Conservation (phyloP, 2,329 filamentous ascomycete species). For the Xylariales sp. region DNA sequence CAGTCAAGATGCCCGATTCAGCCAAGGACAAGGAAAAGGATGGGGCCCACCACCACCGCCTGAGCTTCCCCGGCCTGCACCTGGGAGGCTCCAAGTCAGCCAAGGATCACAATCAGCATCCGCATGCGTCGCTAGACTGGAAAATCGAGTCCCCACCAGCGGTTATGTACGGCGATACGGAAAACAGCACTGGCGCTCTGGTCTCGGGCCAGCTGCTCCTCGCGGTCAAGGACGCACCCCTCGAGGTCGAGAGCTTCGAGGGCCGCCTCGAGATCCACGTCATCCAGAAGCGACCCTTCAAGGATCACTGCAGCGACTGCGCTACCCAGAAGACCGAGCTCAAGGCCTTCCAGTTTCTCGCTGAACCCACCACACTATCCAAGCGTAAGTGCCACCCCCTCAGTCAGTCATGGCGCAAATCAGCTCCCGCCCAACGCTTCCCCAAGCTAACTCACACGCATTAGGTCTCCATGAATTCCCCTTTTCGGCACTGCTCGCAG, state of each 20-base stretch:
- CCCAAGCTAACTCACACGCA: too few relatives aligned
- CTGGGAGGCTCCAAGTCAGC: slow-evolving; percentile 32
- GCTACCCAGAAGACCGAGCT: slow-evolving; percentile 66
- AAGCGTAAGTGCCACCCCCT: slow-evolving; percentile 37
- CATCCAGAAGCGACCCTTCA: slow-evolving; percentile 77
- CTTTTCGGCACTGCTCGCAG: slow-evolving; percentile 82
- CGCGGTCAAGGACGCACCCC: slow-evolving; percentile 60
- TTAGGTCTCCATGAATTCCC: slow-evolving; percentile 75
- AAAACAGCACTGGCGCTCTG: slow-evolving; percentile 75
- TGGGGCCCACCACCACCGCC: slow-evolving; percentile 26
- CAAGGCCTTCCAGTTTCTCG: slow-evolving; percentile 74
- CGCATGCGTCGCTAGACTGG: slow-evolving; percentile 44
- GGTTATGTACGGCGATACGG: slow-evolving; percentile 73
- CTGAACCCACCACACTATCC: slow-evolving; percentile 44
- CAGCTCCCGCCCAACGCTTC: slow-evolving; percentile 21
- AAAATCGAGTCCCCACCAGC: slow-evolving; percentile 82
- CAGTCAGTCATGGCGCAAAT: not conserved
- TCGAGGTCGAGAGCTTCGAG: slow-evolving; percentile 68
- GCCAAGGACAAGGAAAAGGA: slow-evolving; percentile 36
- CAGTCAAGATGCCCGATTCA: slow-evolving; percentile 32
- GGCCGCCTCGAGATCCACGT: slow-evolving; percentile 68
- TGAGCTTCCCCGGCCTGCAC: slow-evolving; percentile 35
- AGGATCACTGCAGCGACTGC: slow-evolving; percentile 75
- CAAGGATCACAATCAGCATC: slow-evolving; percentile 35
- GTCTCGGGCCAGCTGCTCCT: slow-evolving; percentile 80